Evolutionary conservation across 2,329 filamentous ascomycete genomes (phyloP).

Genomic region (Bisporella sp.): DNA sequence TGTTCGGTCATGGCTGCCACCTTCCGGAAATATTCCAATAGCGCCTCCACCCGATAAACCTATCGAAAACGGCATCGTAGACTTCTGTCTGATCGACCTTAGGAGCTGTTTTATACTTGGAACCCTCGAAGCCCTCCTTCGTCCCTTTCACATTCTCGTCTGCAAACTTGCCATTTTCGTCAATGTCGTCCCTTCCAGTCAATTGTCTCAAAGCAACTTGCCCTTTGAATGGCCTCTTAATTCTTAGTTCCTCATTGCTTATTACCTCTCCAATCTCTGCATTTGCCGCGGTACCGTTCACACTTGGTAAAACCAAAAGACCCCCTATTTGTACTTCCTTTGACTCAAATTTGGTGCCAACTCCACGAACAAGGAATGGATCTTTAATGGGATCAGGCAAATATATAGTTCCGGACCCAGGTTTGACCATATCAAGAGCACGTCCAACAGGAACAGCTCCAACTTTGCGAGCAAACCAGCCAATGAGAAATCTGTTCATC

Average conservation of each 20-base stretch:
- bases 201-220: slow-evolving; percentile 70
- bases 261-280: slow-evolving; percentile 78
- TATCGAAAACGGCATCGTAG: slow-evolving; percentile 85
- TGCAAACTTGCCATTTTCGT: slow-evolving; percentile 43
- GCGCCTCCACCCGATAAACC: slow-evolving; percentile 77
- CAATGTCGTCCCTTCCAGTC: slow-evolving; percentile 70
- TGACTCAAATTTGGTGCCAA: slow-evolving; percentile 76
- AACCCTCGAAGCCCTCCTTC: slow-evolving; percentile 57
- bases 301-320: slow-evolving; percentile 77
- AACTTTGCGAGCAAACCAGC: slow-evolving; percentile 74
- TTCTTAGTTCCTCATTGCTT: slow-evolving; percentile 70
- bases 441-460: slow-evolving; percentile 90
- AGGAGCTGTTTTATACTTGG: slow-evolving; percentile 79
- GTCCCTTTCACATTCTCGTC: slow-evolving; percentile 8
- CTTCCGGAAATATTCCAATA: slow-evolving; percentile 95
- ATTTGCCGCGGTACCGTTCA: slow-evolving; percentile 70
- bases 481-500: slow-evolving; percentile 83
- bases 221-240: slow-evolving; percentile 84
- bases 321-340: slow-evolving; percentile 68
- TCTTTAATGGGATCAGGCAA: slow-evolving; percentile 82
- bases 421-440: slow-evolving; percentile 81
- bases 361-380: slow-evolving; percentile 51
- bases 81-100: slow-evolving; percentile 92
- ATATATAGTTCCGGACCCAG: slow-evolving; percentile 74
- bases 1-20: slow-evolving; percentile 79